A percentile compares a stretch with the other conserved stretches of the same genome.
phyloP scores from a whole-genome alignment of 1,139 yeast species.

The Suhomyces bribrorum region DNA sequence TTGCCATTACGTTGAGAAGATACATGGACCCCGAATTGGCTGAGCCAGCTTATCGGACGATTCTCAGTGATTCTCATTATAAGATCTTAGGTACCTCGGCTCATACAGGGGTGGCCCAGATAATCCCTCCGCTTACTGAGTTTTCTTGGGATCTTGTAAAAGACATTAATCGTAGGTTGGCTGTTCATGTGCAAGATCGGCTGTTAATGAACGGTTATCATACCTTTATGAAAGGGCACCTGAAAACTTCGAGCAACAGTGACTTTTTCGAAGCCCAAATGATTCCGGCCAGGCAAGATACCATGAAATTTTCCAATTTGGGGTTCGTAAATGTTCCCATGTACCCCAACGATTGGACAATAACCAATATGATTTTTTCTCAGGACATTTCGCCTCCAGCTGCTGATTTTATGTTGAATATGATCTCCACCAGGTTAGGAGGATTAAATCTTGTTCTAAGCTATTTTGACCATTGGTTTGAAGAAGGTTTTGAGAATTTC shows the following conservation, averaged over 20 bases:
- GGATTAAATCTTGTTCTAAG: slow-evolving; percentile 41
- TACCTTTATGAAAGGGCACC: slow-evolving; percentile 22
- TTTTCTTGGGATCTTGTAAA: slow-evolving; percentile 41
- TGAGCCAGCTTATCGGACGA: slow-evolving; percentile 19
- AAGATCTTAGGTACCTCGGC: slow-evolving; percentile 39
- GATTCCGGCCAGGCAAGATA: slow-evolving; percentile 34
- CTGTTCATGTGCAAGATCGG: slow-evolving; percentile 22
- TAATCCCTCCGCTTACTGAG: slow-evolving; percentile 30
- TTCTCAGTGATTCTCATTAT: slow-evolving; percentile 21
- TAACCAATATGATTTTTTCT: slow-evolving; percentile 36
- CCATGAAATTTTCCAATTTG: slow-evolving; percentile 42
- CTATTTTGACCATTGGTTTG: slow-evolving; percentile 25
- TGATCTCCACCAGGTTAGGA: slow-evolving; percentile 34
- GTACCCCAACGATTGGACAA: slow-evolving; percentile 22
- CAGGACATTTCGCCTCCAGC: slow-evolving; percentile 42
- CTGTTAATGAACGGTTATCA: slow-evolving; percentile 27
- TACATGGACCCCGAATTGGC: slow-evolving; percentile 22
- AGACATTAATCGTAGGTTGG: slow-evolving; percentile 23
- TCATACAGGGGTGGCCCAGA: slow-evolving; percentile 33
- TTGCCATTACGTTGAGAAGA: slow-evolving; percentile 41
- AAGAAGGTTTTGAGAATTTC: slow-evolving; percentile 26
- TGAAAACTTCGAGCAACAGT: slow-evolving; percentile 21
- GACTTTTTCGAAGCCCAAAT: slow-evolving; percentile 25
- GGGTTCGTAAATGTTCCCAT: slow-evolving; percentile 28
- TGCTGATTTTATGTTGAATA: slow-evolving; percentile 37